Evolutionary conservation across 768 basidiomycete species (phyloP).

Genomic region (Cyathus striatus): DNA sequence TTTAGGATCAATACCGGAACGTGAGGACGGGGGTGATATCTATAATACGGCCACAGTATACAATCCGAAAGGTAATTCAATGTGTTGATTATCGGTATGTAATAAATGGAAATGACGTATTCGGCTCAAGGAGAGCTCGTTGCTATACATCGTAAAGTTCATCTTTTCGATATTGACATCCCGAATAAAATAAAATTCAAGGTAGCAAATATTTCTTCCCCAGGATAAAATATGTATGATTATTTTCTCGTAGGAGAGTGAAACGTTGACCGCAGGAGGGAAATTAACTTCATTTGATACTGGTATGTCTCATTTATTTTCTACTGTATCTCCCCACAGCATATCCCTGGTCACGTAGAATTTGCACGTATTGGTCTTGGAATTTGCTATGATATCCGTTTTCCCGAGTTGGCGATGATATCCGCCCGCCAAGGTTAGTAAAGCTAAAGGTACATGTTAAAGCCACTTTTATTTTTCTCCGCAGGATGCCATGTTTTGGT

Average conservation of each 20-base stretch:
- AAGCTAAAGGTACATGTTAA: neutral
- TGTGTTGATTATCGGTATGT: neutral
- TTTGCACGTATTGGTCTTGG: slow-evolving; percentile 96
- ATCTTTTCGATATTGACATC: slow-evolving; percentile 97
- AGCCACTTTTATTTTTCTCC: neutral
- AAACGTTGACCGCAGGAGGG: slow-evolving; percentile 75
- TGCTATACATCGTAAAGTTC: slow-evolving; percentile 88
- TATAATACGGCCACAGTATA: slow-evolving; percentile 96
- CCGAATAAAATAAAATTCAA: slow-evolving; percentile 89
- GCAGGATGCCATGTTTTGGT: slow-evolving; percentile 83
- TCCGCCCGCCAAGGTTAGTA: slow-evolving; percentile 75
- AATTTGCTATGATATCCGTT: slow-evolving; percentile 94
- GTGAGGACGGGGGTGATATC: slow-evolving; percentile 56
- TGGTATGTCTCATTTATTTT: slow-evolving; percentile 34
- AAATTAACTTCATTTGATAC: slow-evolving; percentile 82
- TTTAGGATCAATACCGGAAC: slow-evolving; percentile 92
- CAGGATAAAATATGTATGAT: neutral
- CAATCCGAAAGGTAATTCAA: slow-evolving; percentile 66
- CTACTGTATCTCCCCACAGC: neutral
- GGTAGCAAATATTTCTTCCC: slow-evolving; percentile 26
- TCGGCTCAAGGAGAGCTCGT: slow-evolving; percentile 66
- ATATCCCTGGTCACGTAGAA: slow-evolving; percentile 40
- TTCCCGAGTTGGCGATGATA: slow-evolving; percentile 91
- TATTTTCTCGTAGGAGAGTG: slow-evolving; percentile 63
- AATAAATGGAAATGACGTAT: neutral